Evolutionary conservation across 306 rosid genomes (phyloP).

Genomic region (Quillaja saponaria): DNA sequence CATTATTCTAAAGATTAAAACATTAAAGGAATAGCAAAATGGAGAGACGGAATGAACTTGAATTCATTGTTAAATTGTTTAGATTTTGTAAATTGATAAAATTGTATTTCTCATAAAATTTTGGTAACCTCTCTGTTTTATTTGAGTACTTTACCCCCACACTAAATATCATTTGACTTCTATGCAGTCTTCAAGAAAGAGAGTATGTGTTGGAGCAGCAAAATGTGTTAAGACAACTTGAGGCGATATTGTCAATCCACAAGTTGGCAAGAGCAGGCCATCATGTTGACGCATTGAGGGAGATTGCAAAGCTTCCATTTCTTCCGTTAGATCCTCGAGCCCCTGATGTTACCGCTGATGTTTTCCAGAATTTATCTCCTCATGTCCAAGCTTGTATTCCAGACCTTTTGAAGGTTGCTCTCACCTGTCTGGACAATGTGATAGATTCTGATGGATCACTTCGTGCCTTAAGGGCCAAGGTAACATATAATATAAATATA

Average conservation of each 20-base stretch:
- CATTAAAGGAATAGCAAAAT: too few species aligned
- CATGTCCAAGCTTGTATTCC: constrained; percentile 95
- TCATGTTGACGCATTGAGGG: constrained; percentile 79
- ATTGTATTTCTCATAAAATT: neutral
- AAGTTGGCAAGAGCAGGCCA: constrained; percentile 80
- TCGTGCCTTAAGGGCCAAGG: constrained; percentile 95
- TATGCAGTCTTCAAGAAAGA: constrained; percentile 79
- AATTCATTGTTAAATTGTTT: too few species aligned
- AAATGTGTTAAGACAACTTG: constrained; percentile 89
- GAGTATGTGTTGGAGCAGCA: constrained; percentile 80
- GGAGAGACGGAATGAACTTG: too few species aligned
- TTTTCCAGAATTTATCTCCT: constrained; percentile 72
- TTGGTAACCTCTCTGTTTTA: neutral
- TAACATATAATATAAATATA: constrained; percentile 16
- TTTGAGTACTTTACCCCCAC: neutral
- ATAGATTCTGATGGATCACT: constrained; percentile 86
- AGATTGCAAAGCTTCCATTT: constrained; percentile 86
- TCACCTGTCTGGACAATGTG: constrained; percentile 82
- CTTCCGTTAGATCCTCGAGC: constrained; percentile 89
- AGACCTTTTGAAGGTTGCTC: constrained; percentile 86
- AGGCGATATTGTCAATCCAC: constrained; percentile 79
- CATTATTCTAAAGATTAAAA: too few species aligned
- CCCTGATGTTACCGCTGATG: constrained; percentile 63
- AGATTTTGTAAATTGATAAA: too few species aligned
- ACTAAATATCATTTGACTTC: constrained; percentile 15